Conservation (phyloP, 2,329 filamentous ascomycete species). For the Cadophora sp. region DNA sequence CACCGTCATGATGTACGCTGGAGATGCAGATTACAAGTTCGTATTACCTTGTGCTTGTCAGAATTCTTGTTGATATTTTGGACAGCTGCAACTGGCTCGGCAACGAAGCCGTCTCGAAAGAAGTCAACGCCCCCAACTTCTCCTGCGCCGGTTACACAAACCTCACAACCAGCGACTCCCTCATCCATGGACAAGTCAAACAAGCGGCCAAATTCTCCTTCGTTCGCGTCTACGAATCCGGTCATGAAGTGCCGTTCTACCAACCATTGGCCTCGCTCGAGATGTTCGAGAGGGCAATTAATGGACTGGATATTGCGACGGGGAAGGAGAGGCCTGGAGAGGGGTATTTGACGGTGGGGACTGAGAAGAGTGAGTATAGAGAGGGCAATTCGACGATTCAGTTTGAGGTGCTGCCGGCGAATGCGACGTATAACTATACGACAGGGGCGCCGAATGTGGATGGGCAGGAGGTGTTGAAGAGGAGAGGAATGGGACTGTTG, state of each 20-base stretch:
- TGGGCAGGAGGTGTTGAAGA: constrained; percentile 9
- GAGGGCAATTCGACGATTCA: constrained; percentile 48
- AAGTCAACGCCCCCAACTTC: constrained; percentile 59
- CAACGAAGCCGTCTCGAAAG: constrained; percentile 71
- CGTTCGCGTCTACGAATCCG: constrained; percentile 66
- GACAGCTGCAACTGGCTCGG: constrained; percentile 71
- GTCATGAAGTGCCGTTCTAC: constrained; percentile 63
- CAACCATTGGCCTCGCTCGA: constrained; percentile 58
- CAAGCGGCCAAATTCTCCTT: constrained; percentile 77
- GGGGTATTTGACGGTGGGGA: constrained; percentile 33
- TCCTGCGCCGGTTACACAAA: constrained; percentile 70
- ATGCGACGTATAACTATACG: constrained; percentile 56
- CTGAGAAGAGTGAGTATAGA: constrained; percentile 35
- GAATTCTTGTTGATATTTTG: constrained; percentile 56
- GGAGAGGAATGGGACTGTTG: constrained; percentile 14
- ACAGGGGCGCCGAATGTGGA: constrained; percentile 48
- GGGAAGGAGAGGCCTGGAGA: constrained; percentile 57
- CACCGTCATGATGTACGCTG: constrained; percentile 70
- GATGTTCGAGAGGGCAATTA: constrained; percentile 58
- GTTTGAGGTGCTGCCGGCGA: constrained; percentile 48
- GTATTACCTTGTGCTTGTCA: constrained; percentile 42
- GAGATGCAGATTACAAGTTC: constrained; percentile 56
- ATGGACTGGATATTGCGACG: constrained; percentile 54
- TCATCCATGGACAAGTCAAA: constrained; percentile 73
- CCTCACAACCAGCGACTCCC: constrained; percentile 67